Evolutionary conservation across 2,329 filamentous ascomycete genomes (phyloP), one percentile per base, ranked within the genome.

Genomic region (Colletotrichum somersetense): DNA sequence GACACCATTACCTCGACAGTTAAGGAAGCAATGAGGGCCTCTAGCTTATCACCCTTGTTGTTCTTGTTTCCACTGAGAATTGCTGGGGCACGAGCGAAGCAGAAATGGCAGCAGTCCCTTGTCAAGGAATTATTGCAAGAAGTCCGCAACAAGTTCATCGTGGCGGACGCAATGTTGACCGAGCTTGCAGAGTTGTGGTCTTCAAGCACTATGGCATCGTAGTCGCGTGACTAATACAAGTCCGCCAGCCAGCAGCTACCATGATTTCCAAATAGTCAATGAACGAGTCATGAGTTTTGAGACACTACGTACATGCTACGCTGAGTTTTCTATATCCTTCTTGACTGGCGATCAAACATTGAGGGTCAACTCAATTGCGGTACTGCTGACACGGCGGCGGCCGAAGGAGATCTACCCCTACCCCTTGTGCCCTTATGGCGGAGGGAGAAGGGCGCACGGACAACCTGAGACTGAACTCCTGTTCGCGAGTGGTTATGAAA

Each of bases 31-130:
- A 55, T 82, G 2, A 44, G 70, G 1, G 58, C 26, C 0, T 77
- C 77, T 0, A 71, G 62, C 0, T 73, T 82, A 2, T 83, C 81
- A 0, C 75, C 79, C 0, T n/a, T 82, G 6, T 38, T 82, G 8
- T 76, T 81, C 0, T 59, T 83, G 6, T 82, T 82, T 30, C 81
- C 81, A 0, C 57, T 83, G 0, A 74, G 81, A 12, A 77, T 83
- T 10, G 81, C 80, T 0, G 81, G 81, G 7, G 77, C 81, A 0
- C 76, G 80, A 0, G 78, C 78, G 1, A 66, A 74, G 30, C 57
- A 74, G 3, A 6, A 20, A 0, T 75, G 72, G 72, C 79, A 81
- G 48, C 75, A 76, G 3, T 66, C 74, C 0, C 66, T 63, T 16
- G 75, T 81, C 3, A 20, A 74, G 4, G 59, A 46, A 5, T 63